These are phyloP conservation scores for Cytospora piceicola DNA, from an alignment of 2,329 filamentous ascomycete species.

Conservation along the genomic window DNA sequence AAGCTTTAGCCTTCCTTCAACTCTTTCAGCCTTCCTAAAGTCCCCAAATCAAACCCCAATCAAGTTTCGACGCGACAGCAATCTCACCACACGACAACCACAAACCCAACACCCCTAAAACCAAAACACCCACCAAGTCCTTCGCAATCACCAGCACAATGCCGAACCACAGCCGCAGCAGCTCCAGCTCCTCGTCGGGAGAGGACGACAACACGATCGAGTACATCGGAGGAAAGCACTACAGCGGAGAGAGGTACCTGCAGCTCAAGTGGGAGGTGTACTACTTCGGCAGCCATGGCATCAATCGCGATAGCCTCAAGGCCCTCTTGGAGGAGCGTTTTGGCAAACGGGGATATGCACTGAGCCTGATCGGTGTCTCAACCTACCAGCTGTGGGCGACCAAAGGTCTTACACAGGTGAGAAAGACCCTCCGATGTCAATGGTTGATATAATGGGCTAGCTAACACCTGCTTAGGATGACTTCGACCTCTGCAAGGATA, in stretches of 20 bases:
- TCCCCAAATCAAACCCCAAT: neutral
- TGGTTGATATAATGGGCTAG: fast-evolving
- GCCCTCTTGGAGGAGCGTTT: neutral
- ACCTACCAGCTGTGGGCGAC: conserved; percentile 6
- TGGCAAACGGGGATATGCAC: neutral
- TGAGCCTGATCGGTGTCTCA: conserved; percentile 1
- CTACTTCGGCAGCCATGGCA: neutral
- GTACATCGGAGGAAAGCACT: neutral
- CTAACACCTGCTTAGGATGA: neutral
- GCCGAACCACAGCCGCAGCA: neutral
- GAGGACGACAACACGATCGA: conserved; percentile 4
- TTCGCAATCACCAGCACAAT: neutral
- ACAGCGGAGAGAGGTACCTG: neutral
- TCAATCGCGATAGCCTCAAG: neutral
- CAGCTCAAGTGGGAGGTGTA: neutral
- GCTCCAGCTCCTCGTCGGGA: neutral
- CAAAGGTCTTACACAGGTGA: neutral
- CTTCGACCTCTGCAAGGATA: neutral
- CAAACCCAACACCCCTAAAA: neutral
- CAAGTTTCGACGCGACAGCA: neutral
- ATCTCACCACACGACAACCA: neutral
- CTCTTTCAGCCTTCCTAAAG: neutral
- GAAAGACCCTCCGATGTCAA: neutral
- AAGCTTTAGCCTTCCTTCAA: neutral
- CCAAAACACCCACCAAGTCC: neutral